These are phyloP conservation scores for Lathyrus sativus DNA, from an alignment of 306 rosid species.

Conservation along the genomic window DNA sequence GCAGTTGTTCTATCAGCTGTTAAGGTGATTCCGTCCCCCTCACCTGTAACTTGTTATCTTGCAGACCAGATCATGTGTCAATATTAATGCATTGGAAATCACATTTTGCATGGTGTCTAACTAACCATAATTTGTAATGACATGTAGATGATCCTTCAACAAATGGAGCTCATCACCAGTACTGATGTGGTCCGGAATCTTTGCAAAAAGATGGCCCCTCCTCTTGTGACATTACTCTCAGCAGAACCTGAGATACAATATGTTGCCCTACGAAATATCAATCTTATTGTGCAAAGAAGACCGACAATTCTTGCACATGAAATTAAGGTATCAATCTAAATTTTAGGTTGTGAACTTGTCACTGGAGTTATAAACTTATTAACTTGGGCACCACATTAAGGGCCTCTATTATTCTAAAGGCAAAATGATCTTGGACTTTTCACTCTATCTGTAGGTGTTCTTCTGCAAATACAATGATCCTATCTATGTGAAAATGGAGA, in stretches of 20 bases:
- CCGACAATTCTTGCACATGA: conserved; percentile 99
- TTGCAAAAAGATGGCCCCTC: conserved; percentile 99
- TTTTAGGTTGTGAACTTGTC: conserved; percentile 32
- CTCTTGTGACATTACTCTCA: conserved; percentile 94
- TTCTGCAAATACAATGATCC: conserved; percentile 99
- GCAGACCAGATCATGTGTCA: neutral
- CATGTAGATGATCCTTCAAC: conserved; percentile 97
- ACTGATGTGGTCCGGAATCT: conserved; percentile 97
- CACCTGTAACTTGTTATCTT: conserved; percentile 22
- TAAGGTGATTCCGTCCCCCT: conserved; percentile 57
- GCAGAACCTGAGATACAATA: conserved; percentile 99
- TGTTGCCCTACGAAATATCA: conserved; percentile 95
- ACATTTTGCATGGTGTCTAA: conserved; percentile 37
- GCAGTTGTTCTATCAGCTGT: conserved; percentile 99
- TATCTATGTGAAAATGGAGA: conserved; percentile 97
- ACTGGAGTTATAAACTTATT: conserved; percentile 19
- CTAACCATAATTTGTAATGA: conserved; percentile 35
- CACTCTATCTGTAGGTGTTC: conserved; percentile 68
- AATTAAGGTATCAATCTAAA: conserved; percentile 74
- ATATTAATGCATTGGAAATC: conserved; percentile 33
- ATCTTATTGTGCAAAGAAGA: conserved; percentile 96
- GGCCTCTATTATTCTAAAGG: conserved; percentile 13
- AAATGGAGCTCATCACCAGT: conserved; percentile 97
- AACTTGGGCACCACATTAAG: conserved; percentile 24
- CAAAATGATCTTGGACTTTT: conserved; percentile 32